A percentile compares a stretch with the other conserved stretches of the same genome.
Evolutionary conservation across 169 alveolate genomes (phyloP).

Genomic region (Nephromyces sp.): DNA sequence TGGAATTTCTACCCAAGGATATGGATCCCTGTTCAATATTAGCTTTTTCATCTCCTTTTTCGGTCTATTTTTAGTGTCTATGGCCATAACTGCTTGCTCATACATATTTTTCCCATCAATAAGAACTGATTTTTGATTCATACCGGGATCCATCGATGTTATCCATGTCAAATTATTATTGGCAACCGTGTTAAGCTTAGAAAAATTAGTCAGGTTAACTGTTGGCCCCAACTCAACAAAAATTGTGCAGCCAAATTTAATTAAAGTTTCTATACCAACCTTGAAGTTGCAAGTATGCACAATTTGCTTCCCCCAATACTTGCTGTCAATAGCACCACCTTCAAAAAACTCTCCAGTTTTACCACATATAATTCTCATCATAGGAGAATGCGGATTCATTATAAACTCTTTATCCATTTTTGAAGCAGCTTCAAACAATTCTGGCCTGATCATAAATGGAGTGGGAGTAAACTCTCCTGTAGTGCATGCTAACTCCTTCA

Average conservation of each 20-base stretch:
- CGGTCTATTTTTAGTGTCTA: background rate
- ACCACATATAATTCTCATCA: constrained; percentile 3
- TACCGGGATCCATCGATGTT: constrained; percentile 16
- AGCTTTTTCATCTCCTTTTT: background rate
- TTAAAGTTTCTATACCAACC: constrained; percentile 21
- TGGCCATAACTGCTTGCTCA: background rate
- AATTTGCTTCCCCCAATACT: constrained; percentile 44
- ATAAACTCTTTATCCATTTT: too few relatives aligned
- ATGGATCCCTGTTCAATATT: constrained; percentile 6
- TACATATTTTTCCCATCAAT: background rate
- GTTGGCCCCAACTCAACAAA: constrained; percentile 35
- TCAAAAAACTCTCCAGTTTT: constrained; percentile 29
- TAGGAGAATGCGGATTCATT: constrained; percentile 4
- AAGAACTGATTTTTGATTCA: background rate
- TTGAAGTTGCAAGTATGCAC: constrained; percentile 21
- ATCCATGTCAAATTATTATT: constrained; percentile 18
- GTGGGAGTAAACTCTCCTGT: too few relatives aligned
- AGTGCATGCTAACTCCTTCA: background rate
- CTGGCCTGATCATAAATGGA: too few relatives aligned
- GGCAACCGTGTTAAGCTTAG: background rate
- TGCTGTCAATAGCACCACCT: background rate
- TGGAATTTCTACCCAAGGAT: constrained; percentile 21
- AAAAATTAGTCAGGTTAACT: constrained; percentile 16
- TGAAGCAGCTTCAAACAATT: background rate
- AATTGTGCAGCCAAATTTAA: constrained; percentile 14